Evolutionary conservation across 805 yeast species (phyloP).

Genomic region (Candida fluviatilis): DNA sequence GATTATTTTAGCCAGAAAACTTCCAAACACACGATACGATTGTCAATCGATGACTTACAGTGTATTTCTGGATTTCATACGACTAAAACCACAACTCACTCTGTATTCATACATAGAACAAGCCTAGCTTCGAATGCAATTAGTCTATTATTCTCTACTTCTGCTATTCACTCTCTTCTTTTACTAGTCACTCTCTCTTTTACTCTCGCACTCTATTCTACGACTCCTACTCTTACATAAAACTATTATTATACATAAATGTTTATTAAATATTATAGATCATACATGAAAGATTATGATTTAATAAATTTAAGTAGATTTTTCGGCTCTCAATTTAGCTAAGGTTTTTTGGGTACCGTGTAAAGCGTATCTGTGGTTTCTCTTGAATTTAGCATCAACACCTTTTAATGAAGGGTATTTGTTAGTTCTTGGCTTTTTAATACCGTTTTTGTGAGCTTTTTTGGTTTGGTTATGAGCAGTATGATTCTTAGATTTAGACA

Average conservation of each 20-base stretch:
- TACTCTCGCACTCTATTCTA: too few species aligned
- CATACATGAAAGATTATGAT: background rate
- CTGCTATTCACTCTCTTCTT: too few species aligned
- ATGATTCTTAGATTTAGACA: constrained; percentile 99
- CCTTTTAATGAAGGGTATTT: constrained; percentile 98
- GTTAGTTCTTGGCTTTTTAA: constrained; percentile 98
- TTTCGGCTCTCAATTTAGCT: constrained; percentile 72
- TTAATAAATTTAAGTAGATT: constrained; percentile 29
- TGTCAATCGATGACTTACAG: too few species aligned
- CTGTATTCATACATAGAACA: background rate
- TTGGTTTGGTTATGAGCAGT: constrained; percentile 99
- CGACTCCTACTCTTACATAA: background rate
- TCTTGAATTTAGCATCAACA: constrained; percentile 98
- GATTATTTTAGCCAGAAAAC: too few species aligned
- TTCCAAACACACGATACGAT: too few species aligned
- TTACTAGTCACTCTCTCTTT: too few species aligned
- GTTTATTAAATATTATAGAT: background rate
- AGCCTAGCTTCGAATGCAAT: too few species aligned
- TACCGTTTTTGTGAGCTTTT: constrained; percentile 99
- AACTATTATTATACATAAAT: background rate
- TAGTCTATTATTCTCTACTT: too few species aligned
- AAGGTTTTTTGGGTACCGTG: constrained; percentile 96
- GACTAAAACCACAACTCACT: background rate
- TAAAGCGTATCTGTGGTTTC: constrained; percentile 99
- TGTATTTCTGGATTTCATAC: background rate